Base-by-base conservation (phyloP, 2,329 filamentous ascomycete genomes). In the Stachybotrys elegans region DNA sequence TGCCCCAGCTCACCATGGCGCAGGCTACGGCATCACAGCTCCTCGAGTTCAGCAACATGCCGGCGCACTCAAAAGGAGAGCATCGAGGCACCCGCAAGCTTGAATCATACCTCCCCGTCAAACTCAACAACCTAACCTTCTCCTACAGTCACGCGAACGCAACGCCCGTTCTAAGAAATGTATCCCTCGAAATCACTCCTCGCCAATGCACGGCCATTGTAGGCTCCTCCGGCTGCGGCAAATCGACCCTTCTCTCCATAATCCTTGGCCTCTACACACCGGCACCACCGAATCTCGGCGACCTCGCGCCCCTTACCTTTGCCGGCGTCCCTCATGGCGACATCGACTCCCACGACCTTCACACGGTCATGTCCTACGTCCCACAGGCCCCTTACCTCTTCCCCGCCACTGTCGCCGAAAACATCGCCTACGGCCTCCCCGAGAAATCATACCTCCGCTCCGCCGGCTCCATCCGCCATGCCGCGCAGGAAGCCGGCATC, bases 181-280 rank as follows among this genome's bases (percentile, higher is more conserved):
- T 95, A n/a, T 81, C 72, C n/a, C 68, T 95, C 7, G 68, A 65
- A 1, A 78, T 96, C 42, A 59, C 71, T 1, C 62, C 75, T 0
- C 81, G 83, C 19, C 80, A 77, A 4, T 86, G 80, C 51, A 83
- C 83, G 0, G 89, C 88, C 3, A 80, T 97, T 17, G 89, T 94
- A 3, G 91, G 92, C 1, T 69, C 78, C 1, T 95, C 90, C 0
- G 92, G 93, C 0, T 88, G 85, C n/a, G 92, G 93, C 1, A 97
- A 98, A 66, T 91, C 86, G 13, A 96, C 92, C 0, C 73, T 96
- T 27, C 76, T 85, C 1, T 79, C 85, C 0, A 68, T 97, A 0
- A 70, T 97, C 0, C 67, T 94, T 4, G 80, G 84, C 1, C 71
- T 96, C 0, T 89, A 93, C 52, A 51, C 62, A 2, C 72, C 75